Evolutionary conservation across 1,139 yeast species (phyloP).

Genomic region (Pichia sp.): DNA sequence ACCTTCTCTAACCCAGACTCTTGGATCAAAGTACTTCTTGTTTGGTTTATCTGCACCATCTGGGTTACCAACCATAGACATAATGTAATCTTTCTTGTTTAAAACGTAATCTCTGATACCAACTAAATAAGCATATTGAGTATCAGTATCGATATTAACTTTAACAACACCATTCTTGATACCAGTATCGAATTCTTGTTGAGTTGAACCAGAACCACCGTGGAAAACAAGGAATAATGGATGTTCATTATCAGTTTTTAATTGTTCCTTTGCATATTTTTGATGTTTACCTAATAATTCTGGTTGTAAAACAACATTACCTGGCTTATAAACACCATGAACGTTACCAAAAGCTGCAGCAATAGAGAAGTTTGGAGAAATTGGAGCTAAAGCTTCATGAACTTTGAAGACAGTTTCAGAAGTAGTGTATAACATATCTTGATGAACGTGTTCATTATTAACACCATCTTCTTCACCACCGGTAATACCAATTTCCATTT

Average conservation of each 20-base stretch:
- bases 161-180: slow-evolving; percentile 93
- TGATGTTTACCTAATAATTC: slow-evolving; percentile 95
- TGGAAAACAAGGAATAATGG: slow-evolving; percentile 99
- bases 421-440: slow-evolving; percentile 84
- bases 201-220: slow-evolving; percentile 99
- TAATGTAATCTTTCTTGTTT: slow-evolving; percentile 89
- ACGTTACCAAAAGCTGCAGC: slow-evolving; percentile 99
- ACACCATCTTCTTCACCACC: slow-evolving; percentile 99
- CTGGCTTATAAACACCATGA: slow-evolving; percentile 99
- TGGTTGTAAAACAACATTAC: slow-evolving; percentile 93
- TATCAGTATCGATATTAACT: slow-evolving; percentile 98
- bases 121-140: slow-evolving; percentile 92
- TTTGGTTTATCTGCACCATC: slow-evolving; percentile 98
- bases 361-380: slow-evolving; percentile 96
- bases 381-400: slow-evolving; percentile 81
- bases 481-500: slow-evolving; percentile 99
- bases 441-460: slow-evolving; percentile 89
- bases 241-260: slow-evolving; percentile 48
- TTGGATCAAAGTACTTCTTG: slow-evolving; percentile 99
- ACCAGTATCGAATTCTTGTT: slow-evolving; percentile 85
- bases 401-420: slow-evolving; percentile 94
- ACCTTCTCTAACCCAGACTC: slow-evolving; percentile 99
- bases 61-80: slow-evolving; percentile 95
- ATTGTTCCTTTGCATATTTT: slow-evolving; percentile 64
- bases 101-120: slow-evolving; percentile 98